These are phyloP conservation scores for Haberlea rhodopensis DNA, from an alignment of 257 asterid species.

Conservation along the genomic window DNA sequence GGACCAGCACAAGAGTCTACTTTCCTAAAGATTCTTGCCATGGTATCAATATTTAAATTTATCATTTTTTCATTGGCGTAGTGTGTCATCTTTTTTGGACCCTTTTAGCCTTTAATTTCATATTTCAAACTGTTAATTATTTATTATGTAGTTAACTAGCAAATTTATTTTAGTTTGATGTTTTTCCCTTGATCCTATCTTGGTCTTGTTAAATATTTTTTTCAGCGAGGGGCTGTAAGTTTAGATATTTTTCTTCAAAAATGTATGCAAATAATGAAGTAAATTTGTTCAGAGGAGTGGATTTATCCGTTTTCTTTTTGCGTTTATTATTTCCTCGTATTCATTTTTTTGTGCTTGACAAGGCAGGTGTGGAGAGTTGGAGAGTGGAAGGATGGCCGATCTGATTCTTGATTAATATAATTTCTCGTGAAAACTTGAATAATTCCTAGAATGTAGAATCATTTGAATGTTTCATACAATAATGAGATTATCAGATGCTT, in stretches of 20 bases:
- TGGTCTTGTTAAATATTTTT: neutral
- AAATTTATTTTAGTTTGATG: neutral
- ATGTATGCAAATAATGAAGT: neutral
- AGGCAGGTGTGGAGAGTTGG: neutral
- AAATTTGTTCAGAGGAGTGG: neutral
- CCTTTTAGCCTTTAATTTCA: neutral
- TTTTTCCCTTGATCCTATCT: neutral
- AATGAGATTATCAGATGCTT: neutral
- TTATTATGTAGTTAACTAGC: neutral
- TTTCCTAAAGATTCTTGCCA: slow-evolving; percentile 66
- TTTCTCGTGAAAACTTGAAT: neutral
- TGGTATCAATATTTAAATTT: slow-evolving; percentile 43
- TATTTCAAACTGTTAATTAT: neutral
- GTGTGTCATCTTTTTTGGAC: neutral
- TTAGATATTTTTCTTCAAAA: slow-evolving; percentile 14
- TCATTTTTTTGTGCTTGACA: neutral
- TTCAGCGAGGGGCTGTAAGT: slow-evolving; percentile 8
- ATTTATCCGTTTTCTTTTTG: neutral
- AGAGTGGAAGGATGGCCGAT: neutral
- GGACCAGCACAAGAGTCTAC: slow-evolving; percentile 81
- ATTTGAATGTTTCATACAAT: neutral
- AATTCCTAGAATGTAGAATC: neutral
- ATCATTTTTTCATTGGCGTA: slow-evolving; percentile 1
- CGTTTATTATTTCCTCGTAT: neutral
- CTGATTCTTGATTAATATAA: slow-evolving; percentile 19